A percentile compares a stretch with the other conserved stretches of the same genome.
Conservation (phyloP, 306 rosid genomes). For the Boehmeria nivea region DNA sequence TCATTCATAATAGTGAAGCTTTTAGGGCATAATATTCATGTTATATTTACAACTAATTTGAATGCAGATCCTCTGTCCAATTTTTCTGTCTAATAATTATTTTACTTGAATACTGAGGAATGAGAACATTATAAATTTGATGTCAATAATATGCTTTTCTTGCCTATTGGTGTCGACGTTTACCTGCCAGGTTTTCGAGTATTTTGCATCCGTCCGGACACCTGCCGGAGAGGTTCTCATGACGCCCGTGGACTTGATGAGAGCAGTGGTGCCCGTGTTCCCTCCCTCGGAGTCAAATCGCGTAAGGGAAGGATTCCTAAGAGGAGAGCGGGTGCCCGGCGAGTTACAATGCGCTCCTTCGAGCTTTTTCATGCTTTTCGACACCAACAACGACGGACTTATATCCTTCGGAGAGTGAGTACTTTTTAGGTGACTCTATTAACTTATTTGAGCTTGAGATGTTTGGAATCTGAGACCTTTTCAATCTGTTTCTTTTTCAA, state of each 20-base stretch:
- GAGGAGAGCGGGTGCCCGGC: constrained; percentile 60
- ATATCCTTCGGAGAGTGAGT: constrained; percentile 71
- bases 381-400: constrained; percentile 75
- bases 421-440: not conserved
- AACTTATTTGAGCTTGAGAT: not conserved
- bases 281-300: constrained; percentile 64
- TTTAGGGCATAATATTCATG: too few relatives aligned
- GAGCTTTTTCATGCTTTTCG: constrained; percentile 72
- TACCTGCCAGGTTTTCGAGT: constrained; percentile 51
- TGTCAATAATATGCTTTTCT: constrained; percentile 5
- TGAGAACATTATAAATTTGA: too few relatives aligned
- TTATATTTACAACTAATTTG: too few relatives aligned
- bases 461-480: not conserved
- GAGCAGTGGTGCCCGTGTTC: constrained; percentile 69
- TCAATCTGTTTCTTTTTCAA: not conserved
- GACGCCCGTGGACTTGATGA: constrained; percentile 70
- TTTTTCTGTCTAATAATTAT: too few relatives aligned
- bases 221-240: constrained; percentile 48
- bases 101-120: too few relatives aligned
- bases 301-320: constrained; percentile 60
- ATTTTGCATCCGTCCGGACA: constrained; percentile 47
- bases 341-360: constrained; percentile 51
- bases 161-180: not conserved
- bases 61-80: too few relatives aligned
- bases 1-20: too few relatives aligned